Conservation (phyloP, 2,329 filamentous ascomycete species). For the Colletotrichum melonis region DNA sequence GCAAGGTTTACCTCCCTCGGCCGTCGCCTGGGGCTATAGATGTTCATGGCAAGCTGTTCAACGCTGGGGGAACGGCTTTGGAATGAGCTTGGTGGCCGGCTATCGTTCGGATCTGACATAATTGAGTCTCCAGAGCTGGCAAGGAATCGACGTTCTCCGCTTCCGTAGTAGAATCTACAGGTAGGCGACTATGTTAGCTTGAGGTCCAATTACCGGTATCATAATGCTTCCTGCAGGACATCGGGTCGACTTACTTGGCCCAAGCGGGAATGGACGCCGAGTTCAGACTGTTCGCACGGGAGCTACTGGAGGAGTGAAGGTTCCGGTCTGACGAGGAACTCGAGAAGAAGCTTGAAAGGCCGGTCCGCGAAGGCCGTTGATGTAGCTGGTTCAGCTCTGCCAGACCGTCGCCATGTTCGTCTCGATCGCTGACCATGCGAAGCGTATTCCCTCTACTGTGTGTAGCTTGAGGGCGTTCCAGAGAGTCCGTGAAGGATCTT, state of each 20-base stretch:
- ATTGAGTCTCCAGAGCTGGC: constrained; percentile 59
- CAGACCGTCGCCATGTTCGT: constrained; percentile 73
- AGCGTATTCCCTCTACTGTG: constrained; percentile 53
- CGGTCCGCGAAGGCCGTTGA: constrained; percentile 64
- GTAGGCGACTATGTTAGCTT: constrained; percentile 39
- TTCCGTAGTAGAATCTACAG: constrained; percentile 75
- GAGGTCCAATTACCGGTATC: neutral
- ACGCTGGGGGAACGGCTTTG: constrained; percentile 61
- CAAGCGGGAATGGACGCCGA: constrained; percentile 61
- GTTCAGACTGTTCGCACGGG: constrained; percentile 58
- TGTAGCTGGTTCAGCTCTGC: constrained; percentile 67
- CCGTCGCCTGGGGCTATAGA: constrained; percentile 59
- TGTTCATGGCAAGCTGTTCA: constrained; percentile 58
- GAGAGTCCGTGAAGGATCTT: constrained; percentile 55
- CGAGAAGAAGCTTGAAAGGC: constrained; percentile 63
- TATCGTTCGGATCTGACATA: constrained; percentile 58
- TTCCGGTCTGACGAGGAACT: constrained; percentile 62
- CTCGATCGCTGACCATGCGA: constrained; percentile 66
- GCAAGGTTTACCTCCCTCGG: constrained; percentile 49
- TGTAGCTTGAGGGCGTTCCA: constrained; percentile 61
- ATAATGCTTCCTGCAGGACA: neutral
- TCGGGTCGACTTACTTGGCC: constrained; percentile 56
- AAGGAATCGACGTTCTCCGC: constrained; percentile 68
- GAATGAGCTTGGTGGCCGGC: constrained; percentile 58
- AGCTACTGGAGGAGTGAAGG: constrained; percentile 63